Conservation (phyloP, 2,329 filamentous ascomycete species). For the Diplodia mutila region DNA sequence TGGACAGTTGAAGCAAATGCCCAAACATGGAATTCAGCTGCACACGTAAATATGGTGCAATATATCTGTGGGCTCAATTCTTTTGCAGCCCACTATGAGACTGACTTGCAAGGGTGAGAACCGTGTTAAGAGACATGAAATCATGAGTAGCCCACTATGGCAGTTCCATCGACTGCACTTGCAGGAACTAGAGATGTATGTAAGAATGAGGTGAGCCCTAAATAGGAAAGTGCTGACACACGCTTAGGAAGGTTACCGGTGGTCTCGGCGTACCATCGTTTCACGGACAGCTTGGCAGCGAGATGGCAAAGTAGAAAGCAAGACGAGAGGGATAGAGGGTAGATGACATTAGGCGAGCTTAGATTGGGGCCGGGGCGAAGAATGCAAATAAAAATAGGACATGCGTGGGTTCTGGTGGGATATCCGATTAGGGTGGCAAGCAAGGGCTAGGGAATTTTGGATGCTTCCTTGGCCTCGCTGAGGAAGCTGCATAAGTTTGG, state of each 20-base stretch:
- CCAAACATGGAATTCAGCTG: too few species aligned
- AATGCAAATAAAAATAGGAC: not conserved
- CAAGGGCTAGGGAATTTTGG: not conserved
- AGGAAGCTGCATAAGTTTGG: conserved; percentile 20
- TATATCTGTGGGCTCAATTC: too few species aligned
- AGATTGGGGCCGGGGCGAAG: not conserved
- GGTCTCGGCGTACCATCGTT: not conserved
- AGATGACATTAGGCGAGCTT: not conserved
- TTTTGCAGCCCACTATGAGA: too few species aligned
- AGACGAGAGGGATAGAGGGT: not conserved
- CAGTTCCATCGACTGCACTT: not conserved
- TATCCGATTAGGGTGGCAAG: not conserved
- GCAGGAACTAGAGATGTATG: not conserved
- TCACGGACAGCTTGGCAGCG: not conserved
- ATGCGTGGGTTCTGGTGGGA: not conserved
- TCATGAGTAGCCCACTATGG: not conserved
- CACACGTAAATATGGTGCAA: too few species aligned
- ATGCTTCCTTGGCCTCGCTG: not conserved
- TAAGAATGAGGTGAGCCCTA: not conserved
- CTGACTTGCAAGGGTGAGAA: too few species aligned
- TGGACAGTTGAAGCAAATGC: too few species aligned
- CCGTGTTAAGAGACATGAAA: not conserved
- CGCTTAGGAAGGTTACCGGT: not conserved
- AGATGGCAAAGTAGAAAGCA: not conserved
- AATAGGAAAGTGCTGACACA: not conserved